phyloP scores from a whole-genome alignment of 768 basidiomycete genomes.

The Boletus coccyginus region DNA sequence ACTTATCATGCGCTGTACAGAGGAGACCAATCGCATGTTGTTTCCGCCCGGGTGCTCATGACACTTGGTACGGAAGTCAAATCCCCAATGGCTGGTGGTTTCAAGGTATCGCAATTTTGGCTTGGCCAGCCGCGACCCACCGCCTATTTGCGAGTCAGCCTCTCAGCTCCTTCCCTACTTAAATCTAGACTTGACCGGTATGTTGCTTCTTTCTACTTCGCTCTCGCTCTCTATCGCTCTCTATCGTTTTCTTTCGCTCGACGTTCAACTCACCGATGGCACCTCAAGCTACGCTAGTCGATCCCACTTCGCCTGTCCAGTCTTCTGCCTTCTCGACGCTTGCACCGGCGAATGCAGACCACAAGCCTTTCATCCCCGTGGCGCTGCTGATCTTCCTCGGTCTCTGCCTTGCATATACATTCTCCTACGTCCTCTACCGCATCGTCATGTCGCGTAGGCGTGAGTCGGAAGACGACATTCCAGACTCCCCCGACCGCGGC shows the following conservation, averaged over 20 bases:
- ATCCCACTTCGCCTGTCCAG: not conserved
- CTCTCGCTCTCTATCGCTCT: slow-evolving; percentile 10
- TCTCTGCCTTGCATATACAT: slow-evolving; percentile 25
- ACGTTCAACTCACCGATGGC: slow-evolving; percentile 19
- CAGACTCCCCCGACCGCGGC: slow-evolving; percentile 21
- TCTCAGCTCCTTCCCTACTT: slow-evolving; percentile 8
- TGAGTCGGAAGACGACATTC: slow-evolving; percentile 7
- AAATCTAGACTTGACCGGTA: not conserved
- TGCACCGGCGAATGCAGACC: not conserved
- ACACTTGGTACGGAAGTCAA: not conserved
- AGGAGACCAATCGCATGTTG: too few species aligned
- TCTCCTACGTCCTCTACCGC: slow-evolving; percentile 29
- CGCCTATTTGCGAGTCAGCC: slow-evolving; percentile 17
- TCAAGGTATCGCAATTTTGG: not conserved
- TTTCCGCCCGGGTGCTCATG: not conserved
- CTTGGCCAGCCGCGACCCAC: slow-evolving; percentile 7
- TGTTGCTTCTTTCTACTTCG: slow-evolving; percentile 13
- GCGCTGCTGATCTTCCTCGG: slow-evolving; percentile 22
- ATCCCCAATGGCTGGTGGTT: not conserved
- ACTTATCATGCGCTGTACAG: too few species aligned
- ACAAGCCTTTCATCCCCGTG: slow-evolving; percentile 16
- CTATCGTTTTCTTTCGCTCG: not conserved
- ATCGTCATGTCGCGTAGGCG: slow-evolving; percentile 18
- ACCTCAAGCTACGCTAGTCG: slow-evolving; percentile 16
- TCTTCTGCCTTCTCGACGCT: slow-evolving; percentile 4